Evolutionary conservation across 1,139 yeast genomes (phyloP), one percentile per base, ranked within the genome.

Genomic region (Eremothecium gossypii): DNA sequence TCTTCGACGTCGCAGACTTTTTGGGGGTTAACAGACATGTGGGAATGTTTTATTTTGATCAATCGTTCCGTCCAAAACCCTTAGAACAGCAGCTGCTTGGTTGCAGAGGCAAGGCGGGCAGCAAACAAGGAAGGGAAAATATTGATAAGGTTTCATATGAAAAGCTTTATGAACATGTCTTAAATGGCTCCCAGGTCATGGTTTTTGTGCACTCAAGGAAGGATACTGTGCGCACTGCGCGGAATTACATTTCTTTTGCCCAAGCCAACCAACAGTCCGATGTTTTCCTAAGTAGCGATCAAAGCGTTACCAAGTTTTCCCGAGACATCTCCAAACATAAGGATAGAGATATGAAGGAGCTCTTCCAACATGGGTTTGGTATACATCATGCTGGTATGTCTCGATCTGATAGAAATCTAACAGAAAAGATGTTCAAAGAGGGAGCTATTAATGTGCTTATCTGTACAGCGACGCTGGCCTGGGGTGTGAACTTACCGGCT

Each of bases 401-500:
- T 34, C 71, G 98, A 49, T 69, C 91, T 0, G 99, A 93, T 57
- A 75, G 99, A 57, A 91, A 89, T 54, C 62, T 87, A 47, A 82
- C 94, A 0, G 98, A 93, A 57, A 82, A 79, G 57, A 76, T 91
- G 80, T 93, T 93, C 60, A 72, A 79, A 41, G 70, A 71, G 29
- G 98, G 98, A 30, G 83, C 91, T 1, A 80, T 91, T 46, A 85
- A 83, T 50, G 97, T 93, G 0, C 68, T 93, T 12, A 84, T 95
- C 53, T 87, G 96, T 71, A 93, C 99, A 1, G 95, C 98, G 0
- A 93, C 99, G 0, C 74, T 93, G 45, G 99, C 99, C 0, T 93
- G 99, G 99, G 99, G 99, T 74, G 97, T 93, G 11, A 93, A 93
- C 58, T 69, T 93, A 47, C 98, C 99, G 1, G 98, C 98, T 7